A percentile compares a stretch with the other conserved stretches of the same genome.
These are phyloP conservation scores for Moesziomyces globuligerus DNA, from an alignment of 1,284 basidiomycete species.

Conservation along the genomic window DNA sequence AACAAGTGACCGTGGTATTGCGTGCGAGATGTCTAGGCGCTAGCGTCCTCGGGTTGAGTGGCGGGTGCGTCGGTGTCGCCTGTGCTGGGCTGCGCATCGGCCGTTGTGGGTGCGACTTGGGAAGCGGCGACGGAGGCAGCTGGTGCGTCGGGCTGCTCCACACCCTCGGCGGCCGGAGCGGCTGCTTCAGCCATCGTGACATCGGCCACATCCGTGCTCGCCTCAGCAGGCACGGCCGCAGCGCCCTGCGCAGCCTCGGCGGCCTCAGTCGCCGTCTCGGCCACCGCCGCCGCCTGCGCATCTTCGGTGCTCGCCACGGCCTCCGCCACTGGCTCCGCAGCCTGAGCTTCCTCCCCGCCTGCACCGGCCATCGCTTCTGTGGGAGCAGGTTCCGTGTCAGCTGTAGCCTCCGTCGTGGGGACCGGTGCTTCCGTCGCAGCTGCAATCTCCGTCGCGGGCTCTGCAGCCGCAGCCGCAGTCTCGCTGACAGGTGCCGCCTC, in stretches of 20 bases:
- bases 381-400: too few species aligned
- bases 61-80: too few species aligned
- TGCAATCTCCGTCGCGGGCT: background rate
- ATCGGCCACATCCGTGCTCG: background rate
- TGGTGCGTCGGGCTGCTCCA: background rate
- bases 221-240: conserved; percentile 2
- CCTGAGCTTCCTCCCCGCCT: too few species aligned
- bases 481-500: background rate
- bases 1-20: background rate
- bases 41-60: background rate
- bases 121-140: too few species aligned
- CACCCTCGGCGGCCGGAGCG: background rate
- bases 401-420: too few species aligned
- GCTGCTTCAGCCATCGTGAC: conserved; percentile 10
- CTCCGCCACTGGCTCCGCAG: too few species aligned
- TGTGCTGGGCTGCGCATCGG: background rate
- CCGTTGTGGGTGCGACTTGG: background rate
- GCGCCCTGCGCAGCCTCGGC: conserved; percentile 1
- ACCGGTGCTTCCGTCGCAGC: too few species aligned
- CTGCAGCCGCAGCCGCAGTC: conserved; percentile 1
- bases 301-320: conserved; percentile 1
- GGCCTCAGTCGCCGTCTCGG: conserved; percentile 7
- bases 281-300: conserved; percentile 12
- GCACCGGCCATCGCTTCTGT: too few species aligned
- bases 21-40: background rate